Evolutionary conservation across 2,329 filamentous ascomycete genomes (phyloP).

Genomic region (Leptographium radiaticola): DNA sequence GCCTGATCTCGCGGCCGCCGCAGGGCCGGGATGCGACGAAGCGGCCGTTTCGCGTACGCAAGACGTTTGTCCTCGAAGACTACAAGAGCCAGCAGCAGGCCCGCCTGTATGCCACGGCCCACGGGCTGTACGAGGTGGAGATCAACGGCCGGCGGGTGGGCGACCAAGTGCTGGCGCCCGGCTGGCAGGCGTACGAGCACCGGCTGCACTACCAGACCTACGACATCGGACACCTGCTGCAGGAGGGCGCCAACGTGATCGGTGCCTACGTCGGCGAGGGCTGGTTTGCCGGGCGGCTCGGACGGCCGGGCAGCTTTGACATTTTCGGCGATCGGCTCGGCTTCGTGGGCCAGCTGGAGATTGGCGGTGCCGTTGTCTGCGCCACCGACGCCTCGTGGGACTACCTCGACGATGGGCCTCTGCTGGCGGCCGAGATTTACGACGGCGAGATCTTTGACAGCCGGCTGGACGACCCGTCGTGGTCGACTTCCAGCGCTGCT

Average conservation of each 20-base stretch:
- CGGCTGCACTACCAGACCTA: conserved; percentile 28
- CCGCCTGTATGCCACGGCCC: conserved; percentile 20
- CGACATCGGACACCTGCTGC: conserved; percentile 23
- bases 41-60: conserved; percentile 12
- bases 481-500: neutral
- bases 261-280: conserved; percentile 28
- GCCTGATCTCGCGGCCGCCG: conserved; percentile 2
- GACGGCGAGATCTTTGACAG: conserved; percentile 39
- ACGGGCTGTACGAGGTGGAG: conserved; percentile 20
- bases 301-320: conserved; percentile 13
- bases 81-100: conserved; percentile 6
- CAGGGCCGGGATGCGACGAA: neutral
- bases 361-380: conserved; percentile 8
- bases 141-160: conserved; percentile 22
- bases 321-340: conserved; percentile 27
- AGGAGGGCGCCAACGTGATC: conserved; percentile 15
- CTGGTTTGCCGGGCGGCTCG: conserved; percentile 27
- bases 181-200: conserved; percentile 27
- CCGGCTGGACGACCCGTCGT: conserved; percentile 13
- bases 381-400: conserved; percentile 5
- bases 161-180: conserved; percentile 22
- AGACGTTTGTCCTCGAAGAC: conserved; percentile 7
- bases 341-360: conserved; percentile 24
- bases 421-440: conserved; percentile 31
- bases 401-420: conserved; percentile 16